Percentiles rank a stretch among this genome's conserved stretches.
Conservation (phyloP, 371 early-diverging fungal species). For the Lichtheimia corymbifera region DNA sequence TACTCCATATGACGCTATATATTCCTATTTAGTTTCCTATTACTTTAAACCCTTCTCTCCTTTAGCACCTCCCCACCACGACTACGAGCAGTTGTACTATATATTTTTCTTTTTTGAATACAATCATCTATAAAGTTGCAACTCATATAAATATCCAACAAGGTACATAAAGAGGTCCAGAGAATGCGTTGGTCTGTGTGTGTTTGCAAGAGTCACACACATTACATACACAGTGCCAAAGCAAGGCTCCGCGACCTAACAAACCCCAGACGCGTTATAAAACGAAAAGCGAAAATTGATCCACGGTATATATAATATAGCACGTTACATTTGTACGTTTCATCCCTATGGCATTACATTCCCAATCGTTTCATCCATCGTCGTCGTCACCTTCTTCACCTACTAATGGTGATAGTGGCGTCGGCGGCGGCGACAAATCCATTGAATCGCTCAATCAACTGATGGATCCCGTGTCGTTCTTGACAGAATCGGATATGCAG, state of each 20-base stretch:
- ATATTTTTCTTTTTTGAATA: constrained; percentile 1
- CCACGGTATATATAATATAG: background rate
- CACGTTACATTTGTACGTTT: constrained; percentile 4
- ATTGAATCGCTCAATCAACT: constrained; percentile 37
- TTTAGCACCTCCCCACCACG: background rate
- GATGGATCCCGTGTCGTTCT: constrained; percentile 31
- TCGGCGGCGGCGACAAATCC: background rate
- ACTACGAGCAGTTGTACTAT: constrained; percentile 5
- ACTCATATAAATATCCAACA: no score
- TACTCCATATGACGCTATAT: constrained; percentile 3
- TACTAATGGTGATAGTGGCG: no score
- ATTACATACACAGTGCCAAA: no score
- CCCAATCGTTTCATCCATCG: constrained; percentile 9
- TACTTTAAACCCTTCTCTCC: constrained; percentile 6
- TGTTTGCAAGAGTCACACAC: no score
- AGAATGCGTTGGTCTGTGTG: no score
- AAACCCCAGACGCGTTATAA: background rate
- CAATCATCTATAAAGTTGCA: no score
- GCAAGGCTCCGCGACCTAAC: background rate
- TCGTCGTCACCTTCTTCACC: background rate
- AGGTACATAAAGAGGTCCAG: no score
- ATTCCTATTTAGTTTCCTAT: background rate
- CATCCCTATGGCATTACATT: constrained; percentile 3
- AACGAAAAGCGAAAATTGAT: background rate
- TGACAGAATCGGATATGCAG: constrained; percentile 41